Conservation (phyloP, 768 basidiomycete species). For the Rhodocollybia butyracea region DNA sequence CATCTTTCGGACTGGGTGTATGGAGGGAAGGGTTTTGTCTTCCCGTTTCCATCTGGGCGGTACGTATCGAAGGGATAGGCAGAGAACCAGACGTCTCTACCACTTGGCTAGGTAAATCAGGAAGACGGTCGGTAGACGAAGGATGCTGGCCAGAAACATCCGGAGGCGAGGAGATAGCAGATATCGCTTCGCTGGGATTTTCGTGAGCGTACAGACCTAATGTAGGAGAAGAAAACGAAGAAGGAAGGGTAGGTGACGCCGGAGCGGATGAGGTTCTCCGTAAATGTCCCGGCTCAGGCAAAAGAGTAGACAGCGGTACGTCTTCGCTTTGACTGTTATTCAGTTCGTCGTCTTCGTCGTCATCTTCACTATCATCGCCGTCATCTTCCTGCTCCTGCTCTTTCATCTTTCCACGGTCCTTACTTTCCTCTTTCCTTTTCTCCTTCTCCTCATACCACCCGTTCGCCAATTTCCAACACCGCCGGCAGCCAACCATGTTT, state of each 20-base stretch:
- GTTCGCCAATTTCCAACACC: constrained; percentile 91
- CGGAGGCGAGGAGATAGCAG: constrained; percentile 16
- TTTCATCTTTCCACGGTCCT: constrained; percentile 18
- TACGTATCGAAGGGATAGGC: constrained; percentile 54
- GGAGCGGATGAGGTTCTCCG: constrained; percentile 3
- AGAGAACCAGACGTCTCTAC: constrained; percentile 14
- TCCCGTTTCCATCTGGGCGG: constrained; percentile 39
- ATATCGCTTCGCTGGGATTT: constrained; percentile 1
- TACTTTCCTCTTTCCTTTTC: constrained; percentile 21
- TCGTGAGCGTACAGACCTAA: constrained; percentile 11
- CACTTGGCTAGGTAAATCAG: not conserved
- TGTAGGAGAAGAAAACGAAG: not conserved
- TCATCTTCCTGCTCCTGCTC: constrained; percentile 28
- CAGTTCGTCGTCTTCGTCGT: constrained; percentile 26
- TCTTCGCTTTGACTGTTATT: constrained; percentile 19
- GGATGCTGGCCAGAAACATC: constrained; percentile 2
- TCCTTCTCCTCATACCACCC: constrained; percentile 42
- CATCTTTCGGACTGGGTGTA: constrained; percentile 9
- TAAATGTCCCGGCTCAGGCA: not conserved
- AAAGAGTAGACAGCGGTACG: not conserved
- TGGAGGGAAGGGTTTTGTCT: constrained; percentile 11
- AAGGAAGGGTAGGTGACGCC: not conserved
- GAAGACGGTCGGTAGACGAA: not conserved
- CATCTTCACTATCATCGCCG: constrained; percentile 16
- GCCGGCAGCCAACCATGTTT: constrained; percentile 89